Base-by-base conservation (phyloP, 306 rosid species). In the Quercus wislizeni region DNA sequence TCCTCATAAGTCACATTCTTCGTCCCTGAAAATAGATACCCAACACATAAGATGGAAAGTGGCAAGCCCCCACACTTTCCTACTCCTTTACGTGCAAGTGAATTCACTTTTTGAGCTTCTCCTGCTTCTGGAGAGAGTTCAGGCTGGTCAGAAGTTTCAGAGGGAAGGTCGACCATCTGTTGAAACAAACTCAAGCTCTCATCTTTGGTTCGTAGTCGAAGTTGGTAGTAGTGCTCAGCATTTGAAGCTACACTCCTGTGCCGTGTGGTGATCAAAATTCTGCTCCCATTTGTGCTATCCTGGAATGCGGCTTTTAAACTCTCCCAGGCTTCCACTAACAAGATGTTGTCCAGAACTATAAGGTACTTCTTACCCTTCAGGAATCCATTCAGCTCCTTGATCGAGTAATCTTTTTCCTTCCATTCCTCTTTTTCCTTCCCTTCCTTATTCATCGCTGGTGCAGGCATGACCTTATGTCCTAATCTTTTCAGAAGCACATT, bases 181-280 rank as follows among this genome's bases (percentile, higher is more conserved):
- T 43, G 30, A 64, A 81, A 81, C 17, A 75, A 19, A 0, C 46
- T 31, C 74, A 73, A 76, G 65, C 84, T 81, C 69, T 81, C 73
- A 2, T 69, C 49, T 69, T 27, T 3, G 15, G 77, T 81, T 61
- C 80, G 76, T 20, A 81, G 31, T 68, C 57, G 69, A 43, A 75
- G 62, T 11, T 20, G 1, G 25, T 7, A 20, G 10, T 8, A 12
- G 4, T n/a, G 1, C 54, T 49, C 35, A 19, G 35, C 79, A 55
- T 67, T 25, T 27, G 19, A 54, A 20, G 83, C 75, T 3, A 80
- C 21, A 0, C 58, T 78, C 46, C 27, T 69, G 28, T 1, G 1
- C 2, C 62, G 10, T 28, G 84, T 56, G 31, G 71, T 80, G 28
- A 74, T 21, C 54, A 80, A 20, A 17, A 74, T 51, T 21, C 4